Evolutionary conservation across 208 protist genomes (phyloP).

Genomic region (Herpetomonas samuelpessoai): DNA sequence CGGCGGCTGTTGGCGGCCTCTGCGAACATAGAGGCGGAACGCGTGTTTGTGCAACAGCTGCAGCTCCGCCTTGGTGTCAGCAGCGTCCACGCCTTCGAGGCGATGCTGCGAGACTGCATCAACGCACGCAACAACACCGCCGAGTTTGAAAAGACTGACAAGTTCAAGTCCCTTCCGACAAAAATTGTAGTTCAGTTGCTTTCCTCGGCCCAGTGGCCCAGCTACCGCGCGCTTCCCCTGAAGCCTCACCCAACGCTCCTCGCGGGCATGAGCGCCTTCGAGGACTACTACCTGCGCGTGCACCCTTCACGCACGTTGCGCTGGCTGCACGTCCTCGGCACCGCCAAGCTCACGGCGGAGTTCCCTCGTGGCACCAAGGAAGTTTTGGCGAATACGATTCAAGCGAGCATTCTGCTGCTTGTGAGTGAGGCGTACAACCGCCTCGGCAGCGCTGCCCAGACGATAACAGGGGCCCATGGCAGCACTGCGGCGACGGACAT

Average conservation of each 20-base stretch:
- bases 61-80: conserved; percentile 37
- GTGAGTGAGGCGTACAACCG: conserved; percentile 46
- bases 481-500: not conserved
- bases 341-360: conserved; percentile 43
- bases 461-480: not conserved
- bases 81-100: conserved; percentile 39
- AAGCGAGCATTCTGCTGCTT: conserved; percentile 60
- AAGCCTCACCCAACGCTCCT: conserved; percentile 34
- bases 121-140: conserved; percentile 18
- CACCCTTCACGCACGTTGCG: conserved; percentile 58
- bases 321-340: conserved; percentile 67
- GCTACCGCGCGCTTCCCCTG: conserved; percentile 20
- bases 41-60: conserved; percentile 40
- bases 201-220: conserved; percentile 43
- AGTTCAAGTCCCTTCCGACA: conserved; percentile 17
- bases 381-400: conserved; percentile 45
- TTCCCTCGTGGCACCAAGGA: conserved; percentile 54
- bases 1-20: conserved; percentile 38
- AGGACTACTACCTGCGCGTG: conserved; percentile 40
- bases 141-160: conserved; percentile 24
- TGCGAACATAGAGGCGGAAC: conserved; percentile 43
- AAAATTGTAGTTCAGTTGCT: conserved; percentile 37
- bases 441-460: not conserved
- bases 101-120: conserved; percentile 70
- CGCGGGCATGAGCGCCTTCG: conserved; percentile 36